phyloP scores from a whole-genome alignment of 129 eudicot species.

The Flaveria bidentis region DNA sequence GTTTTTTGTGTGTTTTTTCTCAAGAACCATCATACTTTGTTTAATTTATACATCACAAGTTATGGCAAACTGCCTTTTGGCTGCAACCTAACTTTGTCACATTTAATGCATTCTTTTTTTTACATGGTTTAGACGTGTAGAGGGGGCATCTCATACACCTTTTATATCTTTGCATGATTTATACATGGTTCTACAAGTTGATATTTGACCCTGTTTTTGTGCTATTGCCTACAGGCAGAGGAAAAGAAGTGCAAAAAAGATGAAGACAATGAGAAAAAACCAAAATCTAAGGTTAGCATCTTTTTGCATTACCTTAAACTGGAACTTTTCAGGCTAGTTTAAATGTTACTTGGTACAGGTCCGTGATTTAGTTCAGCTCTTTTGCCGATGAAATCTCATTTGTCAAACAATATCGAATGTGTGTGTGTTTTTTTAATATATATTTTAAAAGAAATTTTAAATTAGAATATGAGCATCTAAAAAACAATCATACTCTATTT shows the following conservation, averaged over 20 bases:
- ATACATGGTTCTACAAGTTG: not conserved
- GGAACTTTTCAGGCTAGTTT: not conserved
- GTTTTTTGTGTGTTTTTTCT: not conserved
- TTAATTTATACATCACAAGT: not conserved
- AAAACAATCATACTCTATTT: not conserved
- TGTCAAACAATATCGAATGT: not conserved
- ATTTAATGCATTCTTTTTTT: not conserved
- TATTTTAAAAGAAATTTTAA: not conserved
- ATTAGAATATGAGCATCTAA: not conserved
- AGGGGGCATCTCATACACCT: not conserved
- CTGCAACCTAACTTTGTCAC: not conserved
- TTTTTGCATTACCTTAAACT: not conserved
- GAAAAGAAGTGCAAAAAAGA: conserved; percentile 26
- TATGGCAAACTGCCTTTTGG: not conserved
- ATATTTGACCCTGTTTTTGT: not conserved
- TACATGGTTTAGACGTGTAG: not conserved
- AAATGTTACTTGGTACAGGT: not conserved
- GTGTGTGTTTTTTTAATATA: not conserved
- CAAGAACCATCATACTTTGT: not conserved
- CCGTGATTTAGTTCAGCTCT: not conserved
- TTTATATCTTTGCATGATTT: not conserved
- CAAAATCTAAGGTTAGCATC: conserved; percentile 23
- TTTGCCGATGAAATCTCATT: not conserved
- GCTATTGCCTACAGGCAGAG: conserved; percentile 19
- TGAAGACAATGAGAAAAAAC: conserved; percentile 13